A percentile compares a stretch with the other conserved stretches of the same genome.
Conservation (phyloP, 2,329 filamentous ascomycete genomes). For the Colletotrichum tanaceti region DNA sequence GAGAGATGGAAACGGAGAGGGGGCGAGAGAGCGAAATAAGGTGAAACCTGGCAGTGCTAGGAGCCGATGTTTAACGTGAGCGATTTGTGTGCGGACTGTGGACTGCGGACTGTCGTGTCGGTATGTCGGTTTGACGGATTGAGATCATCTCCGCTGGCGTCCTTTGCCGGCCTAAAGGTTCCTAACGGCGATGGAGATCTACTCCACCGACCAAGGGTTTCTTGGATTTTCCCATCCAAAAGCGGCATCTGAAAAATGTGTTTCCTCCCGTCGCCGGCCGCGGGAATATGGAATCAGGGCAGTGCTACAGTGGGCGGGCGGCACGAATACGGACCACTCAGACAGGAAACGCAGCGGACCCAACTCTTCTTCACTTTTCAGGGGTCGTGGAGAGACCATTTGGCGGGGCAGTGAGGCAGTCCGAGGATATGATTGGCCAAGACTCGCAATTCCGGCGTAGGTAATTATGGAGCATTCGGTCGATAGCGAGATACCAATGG, state of each 20-base stretch:
- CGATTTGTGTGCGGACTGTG: background rate
- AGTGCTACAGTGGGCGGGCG: slow-evolving; percentile 6
- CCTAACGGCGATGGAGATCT: slow-evolving; percentile 26
- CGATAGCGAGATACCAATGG: slow-evolving; percentile 37
- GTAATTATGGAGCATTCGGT: slow-evolving; percentile 21
- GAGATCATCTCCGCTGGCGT: slow-evolving; percentile 35
- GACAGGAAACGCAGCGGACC: slow-evolving; percentile 7
- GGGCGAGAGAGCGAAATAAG: background rate
- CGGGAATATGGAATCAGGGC: slow-evolving; percentile 15
- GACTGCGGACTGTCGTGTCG: background rate
- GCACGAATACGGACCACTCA: slow-evolving; percentile 18
- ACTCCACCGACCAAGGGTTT: slow-evolving; percentile 34
- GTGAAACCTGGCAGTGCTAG: slow-evolving; percentile 1
- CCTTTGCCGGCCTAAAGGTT: slow-evolving; percentile 30
- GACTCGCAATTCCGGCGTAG: slow-evolving; percentile 1
- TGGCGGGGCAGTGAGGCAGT: slow-evolving; percentile 34
- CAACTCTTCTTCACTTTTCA: slow-evolving; percentile 12
- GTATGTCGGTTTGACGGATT: slow-evolving; percentile 37
- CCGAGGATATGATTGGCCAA: slow-evolving; percentile 27
- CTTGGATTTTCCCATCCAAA: background rate
- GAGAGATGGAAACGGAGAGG: background rate
- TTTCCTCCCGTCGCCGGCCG: slow-evolving; percentile 18
- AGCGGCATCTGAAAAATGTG: background rate
- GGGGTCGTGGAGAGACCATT: slow-evolving; percentile 34
- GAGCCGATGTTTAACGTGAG: background rate